Percentiles rank a stretch among this genome's conserved stretches.
phyloP scores from a whole-genome alignment of 2,329 filamentous ascomycete species.

The Curvularia lunata region DNA sequence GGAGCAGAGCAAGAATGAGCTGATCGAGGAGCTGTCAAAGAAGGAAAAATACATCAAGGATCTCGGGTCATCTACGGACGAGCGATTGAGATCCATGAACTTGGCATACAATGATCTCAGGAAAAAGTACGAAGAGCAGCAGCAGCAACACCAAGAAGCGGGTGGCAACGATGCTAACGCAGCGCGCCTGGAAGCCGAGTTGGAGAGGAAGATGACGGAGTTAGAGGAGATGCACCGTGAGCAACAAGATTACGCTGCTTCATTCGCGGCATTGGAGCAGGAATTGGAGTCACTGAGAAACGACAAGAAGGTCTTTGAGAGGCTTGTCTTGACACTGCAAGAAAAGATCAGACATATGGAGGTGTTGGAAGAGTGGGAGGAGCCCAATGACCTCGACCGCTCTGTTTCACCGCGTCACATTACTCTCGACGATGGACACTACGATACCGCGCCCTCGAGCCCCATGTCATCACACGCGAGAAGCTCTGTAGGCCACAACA shows the following conservation, averaged over 20 bases:
- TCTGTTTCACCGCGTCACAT: constrained; percentile 17
- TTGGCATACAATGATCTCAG: constrained; percentile 30
- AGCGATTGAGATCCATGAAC: constrained; percentile 30
- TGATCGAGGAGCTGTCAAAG: constrained; percentile 32
- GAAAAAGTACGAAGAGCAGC: constrained; percentile 25
- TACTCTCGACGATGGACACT: constrained; percentile 16
- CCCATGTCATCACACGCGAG: constrained; percentile 18
- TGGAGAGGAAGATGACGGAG: constrained; percentile 34
- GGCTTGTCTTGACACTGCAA: constrained; percentile 39
- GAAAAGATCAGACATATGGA: constrained; percentile 40
- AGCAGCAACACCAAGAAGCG: constrained; percentile 21
- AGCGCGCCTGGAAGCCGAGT: constrained; percentile 24
- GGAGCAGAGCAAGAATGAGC: constrained; percentile 27
- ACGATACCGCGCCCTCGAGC: constrained; percentile 19
- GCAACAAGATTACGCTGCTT: constrained; percentile 33
- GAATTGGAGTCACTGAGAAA: constrained; percentile 39
- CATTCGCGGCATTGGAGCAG: constrained; percentile 36
- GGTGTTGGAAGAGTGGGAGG: constrained; percentile 33
- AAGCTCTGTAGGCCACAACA: constrained; percentile 19
- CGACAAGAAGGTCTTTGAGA: constrained; percentile 42
- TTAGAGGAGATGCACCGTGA: constrained; percentile 36
- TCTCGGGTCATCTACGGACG: constrained; percentile 29
- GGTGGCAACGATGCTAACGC: constrained; percentile 16
- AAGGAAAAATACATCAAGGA: constrained; percentile 40
- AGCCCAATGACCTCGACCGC: constrained; percentile 16